phyloP scores from a whole-genome alignment of 257 asterid species.

The Dorcoceras hygrometricum region DNA sequence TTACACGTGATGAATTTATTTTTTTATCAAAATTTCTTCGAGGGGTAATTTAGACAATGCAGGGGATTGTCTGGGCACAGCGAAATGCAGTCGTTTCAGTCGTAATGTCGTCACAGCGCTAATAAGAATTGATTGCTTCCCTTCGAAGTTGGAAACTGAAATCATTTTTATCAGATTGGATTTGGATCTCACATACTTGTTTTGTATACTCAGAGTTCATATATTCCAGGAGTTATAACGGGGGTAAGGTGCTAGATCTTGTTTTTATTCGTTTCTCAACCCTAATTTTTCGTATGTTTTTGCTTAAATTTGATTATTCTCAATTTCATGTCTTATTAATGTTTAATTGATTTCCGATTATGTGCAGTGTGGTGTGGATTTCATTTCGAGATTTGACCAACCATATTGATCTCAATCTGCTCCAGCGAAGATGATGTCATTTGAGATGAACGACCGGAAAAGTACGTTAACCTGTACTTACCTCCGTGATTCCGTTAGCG shows the following conservation, averaged over 20 bases:
- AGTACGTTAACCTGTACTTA: constrained; percentile 35
- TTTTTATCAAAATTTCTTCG: too few relatives aligned
- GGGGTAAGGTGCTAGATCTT: constrained; percentile 31
- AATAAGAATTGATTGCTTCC: constrained; percentile 35
- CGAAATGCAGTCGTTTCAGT: constrained; percentile 14
- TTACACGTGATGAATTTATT: too few relatives aligned
- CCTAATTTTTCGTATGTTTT: background rate
- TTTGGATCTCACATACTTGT: background rate
- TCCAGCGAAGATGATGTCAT: constrained; percentile 58
- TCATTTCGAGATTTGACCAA: constrained; percentile 15
- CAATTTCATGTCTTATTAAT: background rate
- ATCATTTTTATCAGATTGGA: constrained; percentile 19
- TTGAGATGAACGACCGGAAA: constrained; percentile 87
- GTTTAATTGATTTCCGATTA: constrained; percentile 6
- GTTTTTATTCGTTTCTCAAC: background rate
- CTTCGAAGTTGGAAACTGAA: constrained; percentile 27
- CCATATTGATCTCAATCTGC: constrained; percentile 27
- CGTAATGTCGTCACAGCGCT: constrained; percentile 32
- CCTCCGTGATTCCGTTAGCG: background rate
- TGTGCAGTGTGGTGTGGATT: constrained; percentile 26
- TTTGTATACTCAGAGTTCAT: background rate
- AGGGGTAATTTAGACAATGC: too few relatives aligned
- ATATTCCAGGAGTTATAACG: constrained; percentile 8
- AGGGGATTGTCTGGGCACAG: too few relatives aligned
- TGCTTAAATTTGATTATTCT: background rate